phyloP scores from a whole-genome alignment of 2,329 filamentous ascomycete species.

The Diaporthe longicolla region DNA sequence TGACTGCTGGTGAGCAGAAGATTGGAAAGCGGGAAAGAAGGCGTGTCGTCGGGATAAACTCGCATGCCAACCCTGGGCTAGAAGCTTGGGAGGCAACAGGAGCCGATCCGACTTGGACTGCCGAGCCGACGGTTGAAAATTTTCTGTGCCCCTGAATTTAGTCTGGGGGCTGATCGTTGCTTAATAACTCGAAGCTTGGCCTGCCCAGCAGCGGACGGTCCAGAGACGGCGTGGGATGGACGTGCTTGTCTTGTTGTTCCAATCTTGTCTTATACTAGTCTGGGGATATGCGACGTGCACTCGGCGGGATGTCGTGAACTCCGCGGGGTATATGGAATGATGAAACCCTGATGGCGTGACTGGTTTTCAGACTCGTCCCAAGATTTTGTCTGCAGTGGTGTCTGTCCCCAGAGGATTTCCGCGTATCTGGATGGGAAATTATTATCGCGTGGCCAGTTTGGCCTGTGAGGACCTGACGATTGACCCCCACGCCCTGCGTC shows the following conservation, averaged over 20 bases:
- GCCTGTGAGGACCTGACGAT: slow-evolving; percentile 21
- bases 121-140: slow-evolving; percentile 28
- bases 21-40: background rate
- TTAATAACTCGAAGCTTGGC: slow-evolving; percentile 16
- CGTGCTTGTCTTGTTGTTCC: background rate
- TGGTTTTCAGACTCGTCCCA: background rate
- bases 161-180: slow-evolving; percentile 21
- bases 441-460: slow-evolving; percentile 25
- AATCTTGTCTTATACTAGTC: background rate
- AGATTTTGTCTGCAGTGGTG: background rate
- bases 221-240: background rate
- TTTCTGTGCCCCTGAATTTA: slow-evolving; percentile 25
- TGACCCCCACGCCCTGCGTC: slow-evolving; percentile 22
- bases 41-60: slow-evolving; percentile 29
- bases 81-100: slow-evolving; percentile 4
- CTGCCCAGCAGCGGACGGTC: slow-evolving; percentile 15
- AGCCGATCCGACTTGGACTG: slow-evolving; percentile 32
- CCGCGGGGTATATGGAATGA: background rate
- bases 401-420: background rate
- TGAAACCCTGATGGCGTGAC: background rate
- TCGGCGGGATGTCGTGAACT: background rate
- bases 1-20: background rate
- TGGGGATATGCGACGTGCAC: background rate
- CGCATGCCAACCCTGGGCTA: slow-evolving; percentile 23
- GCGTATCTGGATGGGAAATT: slow-evolving; percentile 22